Evolutionary conservation across 2,329 filamentous ascomycete genomes (phyloP).

Genomic region (Penicillium crustosum): DNA sequence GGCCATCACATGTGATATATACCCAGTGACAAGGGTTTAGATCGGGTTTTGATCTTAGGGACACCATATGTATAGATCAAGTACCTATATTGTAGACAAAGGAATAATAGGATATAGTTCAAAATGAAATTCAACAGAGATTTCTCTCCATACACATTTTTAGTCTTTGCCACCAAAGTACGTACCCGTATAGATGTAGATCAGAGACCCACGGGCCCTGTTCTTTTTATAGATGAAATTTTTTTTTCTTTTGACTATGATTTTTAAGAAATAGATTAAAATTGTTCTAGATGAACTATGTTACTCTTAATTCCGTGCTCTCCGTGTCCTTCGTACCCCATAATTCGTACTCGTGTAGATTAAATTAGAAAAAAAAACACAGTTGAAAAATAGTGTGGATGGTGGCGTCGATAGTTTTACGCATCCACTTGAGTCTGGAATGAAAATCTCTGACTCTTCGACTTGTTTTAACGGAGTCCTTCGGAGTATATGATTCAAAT

Average conservation of each 20-base stretch:
- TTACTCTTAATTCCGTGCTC: too few relatives aligned
- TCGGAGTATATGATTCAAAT: background rate
- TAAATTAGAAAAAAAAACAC: constrained; percentile 1
- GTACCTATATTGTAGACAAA: background rate
- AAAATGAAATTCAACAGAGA: too few relatives aligned
- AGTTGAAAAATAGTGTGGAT: background rate
- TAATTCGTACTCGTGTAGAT: background rate
- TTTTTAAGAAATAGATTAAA: background rate
- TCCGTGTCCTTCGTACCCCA: background rate
- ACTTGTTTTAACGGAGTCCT: background rate
- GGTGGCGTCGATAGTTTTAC: constrained; percentile 10
- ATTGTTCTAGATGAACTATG: background rate
- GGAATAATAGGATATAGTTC: too few relatives aligned
- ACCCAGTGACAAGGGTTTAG: background rate
- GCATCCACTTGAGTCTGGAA: constrained; percentile 4
- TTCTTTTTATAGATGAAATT: constrained; percentile 5
- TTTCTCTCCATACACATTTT: background rate
- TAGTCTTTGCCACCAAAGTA: background rate
- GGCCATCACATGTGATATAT: background rate
- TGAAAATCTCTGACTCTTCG: constrained; percentile 1
- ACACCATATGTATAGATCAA: background rate
- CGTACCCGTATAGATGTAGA: background rate
- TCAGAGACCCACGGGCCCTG: constrained; percentile 3
- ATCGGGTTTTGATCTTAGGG: background rate
- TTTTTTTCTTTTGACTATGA: background rate